Conservation (phyloP, 768 basidiomycete genomes). For the Leccinum subgranulosum region DNA sequence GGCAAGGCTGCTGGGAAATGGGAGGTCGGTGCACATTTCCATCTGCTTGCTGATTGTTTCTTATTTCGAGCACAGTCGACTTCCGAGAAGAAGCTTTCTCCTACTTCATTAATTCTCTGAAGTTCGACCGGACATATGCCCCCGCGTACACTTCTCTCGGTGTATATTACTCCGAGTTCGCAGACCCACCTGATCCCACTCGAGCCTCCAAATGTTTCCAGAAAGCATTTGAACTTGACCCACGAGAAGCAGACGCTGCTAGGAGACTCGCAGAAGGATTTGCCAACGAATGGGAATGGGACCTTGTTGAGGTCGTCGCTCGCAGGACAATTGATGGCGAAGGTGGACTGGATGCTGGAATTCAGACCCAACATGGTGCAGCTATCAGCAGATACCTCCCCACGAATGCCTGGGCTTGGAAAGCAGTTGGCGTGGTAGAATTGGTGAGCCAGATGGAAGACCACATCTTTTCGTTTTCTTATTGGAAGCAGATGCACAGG, state of each 20-base stretch:
- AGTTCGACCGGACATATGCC: conserved; percentile 71
- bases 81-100: conserved; percentile 67
- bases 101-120: conserved; percentile 76
- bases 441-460: conserved; percentile 52
- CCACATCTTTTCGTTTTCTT: background rate
- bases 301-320: conserved; percentile 92
- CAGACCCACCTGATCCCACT: conserved; percentile 70
- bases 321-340: conserved; percentile 91
- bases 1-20: conserved; percentile 69
- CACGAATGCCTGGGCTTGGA: conserved; percentile 96
- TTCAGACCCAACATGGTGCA: conserved; percentile 40
- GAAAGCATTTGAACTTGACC: conserved; percentile 96
- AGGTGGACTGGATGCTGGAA: conserved; percentile 67
- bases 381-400: conserved; percentile 56
- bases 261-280: conserved; percentile 82
- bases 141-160: conserved; percentile 94
- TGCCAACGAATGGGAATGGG: conserved; percentile 93
- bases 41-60: background rate
- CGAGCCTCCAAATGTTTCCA: conserved; percentile 96
- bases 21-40: conserved; percentile 47
- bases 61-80: conserved; percentile 34
- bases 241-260: conserved; percentile 84
- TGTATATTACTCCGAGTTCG: conserved; percentile 74
- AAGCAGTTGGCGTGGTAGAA: conserved; percentile 89
- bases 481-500: conserved; percentile 48